phyloP scores from a whole-genome alignment of 2,329 filamentous ascomycete genomes.

The Botrytis pseudocinerea region DNA sequence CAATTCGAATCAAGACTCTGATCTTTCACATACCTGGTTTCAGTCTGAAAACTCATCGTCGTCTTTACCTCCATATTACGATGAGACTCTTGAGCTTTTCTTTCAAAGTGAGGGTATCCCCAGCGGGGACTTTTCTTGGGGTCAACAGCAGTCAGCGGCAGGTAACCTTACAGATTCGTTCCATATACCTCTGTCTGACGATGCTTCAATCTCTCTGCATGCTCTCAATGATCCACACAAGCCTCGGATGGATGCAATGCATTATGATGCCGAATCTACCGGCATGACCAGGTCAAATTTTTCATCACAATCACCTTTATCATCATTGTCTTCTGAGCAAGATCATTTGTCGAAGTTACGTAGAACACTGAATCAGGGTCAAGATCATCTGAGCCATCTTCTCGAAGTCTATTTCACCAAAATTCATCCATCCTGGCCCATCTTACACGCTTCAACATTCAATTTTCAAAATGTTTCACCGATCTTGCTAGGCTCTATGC shows the following conservation, averaged over 20 bases:
- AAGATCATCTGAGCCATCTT: neutral
- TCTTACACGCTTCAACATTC: constrained; percentile 17
- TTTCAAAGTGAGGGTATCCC: neutral
- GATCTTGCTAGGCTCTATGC: constrained; percentile 12
- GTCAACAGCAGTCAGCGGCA: neutral
- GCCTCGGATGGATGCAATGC: neutral
- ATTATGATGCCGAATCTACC: neutral
- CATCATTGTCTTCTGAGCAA: constrained; percentile 12
- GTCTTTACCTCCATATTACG: neutral
- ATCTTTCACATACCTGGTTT: constrained; percentile 9
- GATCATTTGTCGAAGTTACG: neutral
- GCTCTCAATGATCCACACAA: constrained; percentile 3
- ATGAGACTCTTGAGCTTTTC: neutral
- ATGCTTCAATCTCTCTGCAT: neutral
- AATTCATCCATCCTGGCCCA: constrained; percentile 15
- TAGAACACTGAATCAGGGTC: neutral
- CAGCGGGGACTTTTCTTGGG: neutral
- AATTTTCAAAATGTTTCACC: neutral
- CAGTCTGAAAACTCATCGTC: neutral
- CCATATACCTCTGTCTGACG: constrained; percentile 1
- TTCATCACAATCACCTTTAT: constrained; percentile 12
- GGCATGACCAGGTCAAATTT: neutral
- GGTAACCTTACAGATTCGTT: neutral
- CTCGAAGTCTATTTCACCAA: neutral
- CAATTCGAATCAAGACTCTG: neutral